phyloP scores from a whole-genome alignment of 1,139 yeast species.

The Yamadazyma kanchanaburiensis region DNA sequence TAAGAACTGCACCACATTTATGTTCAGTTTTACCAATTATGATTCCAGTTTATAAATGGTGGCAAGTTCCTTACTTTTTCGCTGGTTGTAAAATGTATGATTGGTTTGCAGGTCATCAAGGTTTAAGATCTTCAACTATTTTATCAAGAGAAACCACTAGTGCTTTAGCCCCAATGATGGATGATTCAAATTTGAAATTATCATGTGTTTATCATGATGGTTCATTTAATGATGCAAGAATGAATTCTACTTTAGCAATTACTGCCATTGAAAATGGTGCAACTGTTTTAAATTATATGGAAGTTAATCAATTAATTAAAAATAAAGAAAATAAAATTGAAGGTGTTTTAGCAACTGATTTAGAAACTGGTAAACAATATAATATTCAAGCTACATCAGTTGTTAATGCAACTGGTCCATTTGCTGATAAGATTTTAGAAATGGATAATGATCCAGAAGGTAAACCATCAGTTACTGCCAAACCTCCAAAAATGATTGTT shows the following conservation, averaged over 20 bases:
- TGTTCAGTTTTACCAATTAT: slow-evolving; percentile 84
- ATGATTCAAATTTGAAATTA: slow-evolving; percentile 76
- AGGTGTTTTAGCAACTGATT: slow-evolving; percentile 77
- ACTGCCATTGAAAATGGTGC: slow-evolving; percentile 90
- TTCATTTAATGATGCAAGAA: slow-evolving; percentile 87
- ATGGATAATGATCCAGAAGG: slow-evolving; percentile 78
- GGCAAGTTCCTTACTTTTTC: slow-evolving; percentile 96
- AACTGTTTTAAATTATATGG: slow-evolving; percentile 81
- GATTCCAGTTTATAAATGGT: slow-evolving; percentile 93
- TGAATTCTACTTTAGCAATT: slow-evolving; percentile 81
- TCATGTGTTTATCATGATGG: slow-evolving; percentile 96
- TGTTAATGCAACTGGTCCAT: slow-evolving; percentile 94
- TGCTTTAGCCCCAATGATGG: slow-evolving; percentile 86
- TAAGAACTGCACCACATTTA: slow-evolving; percentile 91
- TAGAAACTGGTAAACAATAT: slow-evolving; percentile 65
- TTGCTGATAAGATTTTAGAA: slow-evolving; percentile 78
- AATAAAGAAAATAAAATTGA: slow-evolving; percentile 53
- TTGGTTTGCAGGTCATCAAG: slow-evolving; percentile 87
- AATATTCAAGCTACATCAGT: slow-evolving; percentile 67
- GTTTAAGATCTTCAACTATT: slow-evolving; percentile 75
- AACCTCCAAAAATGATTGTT: slow-evolving; percentile 74
- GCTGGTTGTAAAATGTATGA: slow-evolving; percentile 92
- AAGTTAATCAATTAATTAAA: slow-evolving; percentile 74
- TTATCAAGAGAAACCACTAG: slow-evolving; percentile 66
- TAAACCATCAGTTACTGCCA: slow-evolving; percentile 49